Percentiles rank a stretch among this genome's conserved stretches.
These are phyloP conservation scores for Talaromyces sp. DNA, from an alignment of 2,329 filamentous ascomycete species.

Conservation along the genomic window DNA sequence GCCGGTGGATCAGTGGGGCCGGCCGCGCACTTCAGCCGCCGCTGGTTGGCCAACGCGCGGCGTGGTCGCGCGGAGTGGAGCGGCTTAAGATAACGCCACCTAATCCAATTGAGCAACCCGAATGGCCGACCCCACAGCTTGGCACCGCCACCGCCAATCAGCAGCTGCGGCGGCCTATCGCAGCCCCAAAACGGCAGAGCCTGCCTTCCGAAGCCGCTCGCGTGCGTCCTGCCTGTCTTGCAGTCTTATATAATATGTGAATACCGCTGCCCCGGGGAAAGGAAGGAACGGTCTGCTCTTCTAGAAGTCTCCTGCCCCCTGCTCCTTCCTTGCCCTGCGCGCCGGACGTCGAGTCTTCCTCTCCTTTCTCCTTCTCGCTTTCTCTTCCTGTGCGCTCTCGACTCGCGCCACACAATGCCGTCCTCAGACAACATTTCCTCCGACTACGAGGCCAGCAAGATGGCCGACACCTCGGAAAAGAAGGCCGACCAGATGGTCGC, in stretches of 20 bases:
- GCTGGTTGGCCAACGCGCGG: neutral
- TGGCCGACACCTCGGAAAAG: neutral
- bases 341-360: neutral
- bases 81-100: neutral
- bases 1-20: conserved; percentile 1
- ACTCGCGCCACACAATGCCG: neutral
- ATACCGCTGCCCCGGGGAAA: neutral
- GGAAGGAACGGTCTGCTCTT: neutral
- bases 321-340: neutral
- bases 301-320: neutral
- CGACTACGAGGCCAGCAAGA: conserved; percentile 7
- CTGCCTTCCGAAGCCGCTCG: neutral
- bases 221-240: neutral
- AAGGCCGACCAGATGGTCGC: conserved; percentile 1
- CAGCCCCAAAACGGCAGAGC: neutral
- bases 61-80: no score
- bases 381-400: neutral
- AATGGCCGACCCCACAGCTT: neutral
- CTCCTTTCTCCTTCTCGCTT: neutral
- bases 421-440: conserved; percentile 10
- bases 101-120: neutral
- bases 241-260: neutral
- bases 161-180: neutral
- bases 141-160: neutral
- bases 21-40: neutral